A percentile compares a stretch with the other conserved stretches of the same genome.
Conservation (phyloP, 2,329 filamentous ascomycete genomes). For the Diaporthe australafricana region DNA sequence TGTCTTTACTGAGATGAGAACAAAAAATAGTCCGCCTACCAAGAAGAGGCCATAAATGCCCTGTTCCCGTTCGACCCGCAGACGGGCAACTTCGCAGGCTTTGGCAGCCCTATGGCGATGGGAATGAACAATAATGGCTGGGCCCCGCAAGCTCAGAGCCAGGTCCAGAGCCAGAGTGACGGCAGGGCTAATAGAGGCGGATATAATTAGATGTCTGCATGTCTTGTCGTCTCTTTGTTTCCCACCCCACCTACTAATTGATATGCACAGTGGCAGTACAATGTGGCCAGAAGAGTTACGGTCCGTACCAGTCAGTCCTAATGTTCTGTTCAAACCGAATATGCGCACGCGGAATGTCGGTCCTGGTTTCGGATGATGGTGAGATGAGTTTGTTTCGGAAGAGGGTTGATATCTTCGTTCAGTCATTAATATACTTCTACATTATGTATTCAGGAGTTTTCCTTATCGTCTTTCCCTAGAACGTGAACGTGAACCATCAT, state of each 20-base stretch:
- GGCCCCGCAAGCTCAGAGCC: constrained; percentile 13
- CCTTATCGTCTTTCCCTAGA: constrained; percentile 11
- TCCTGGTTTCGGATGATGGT: too few relatives aligned
- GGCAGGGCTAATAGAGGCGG: constrained; percentile 16
- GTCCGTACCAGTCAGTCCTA: neutral
- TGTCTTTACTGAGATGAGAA: neutral
- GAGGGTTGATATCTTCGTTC: constrained; percentile 10
- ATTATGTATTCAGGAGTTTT: constrained; percentile 19
- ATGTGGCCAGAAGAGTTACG: neutral
- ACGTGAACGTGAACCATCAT: neutral
- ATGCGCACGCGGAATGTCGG: too few relatives aligned
- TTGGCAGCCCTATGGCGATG: constrained; percentile 27
- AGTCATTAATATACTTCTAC: constrained; percentile 32
- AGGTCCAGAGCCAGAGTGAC: constrained; percentile 6
- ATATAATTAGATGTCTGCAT: neutral
- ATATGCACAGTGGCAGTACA: neutral
- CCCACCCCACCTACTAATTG: neutral
- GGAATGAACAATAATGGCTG: neutral
- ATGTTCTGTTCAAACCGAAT: too few relatives aligned
- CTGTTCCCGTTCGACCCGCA: constrained; percentile 44
- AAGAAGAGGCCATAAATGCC: constrained; percentile 39
- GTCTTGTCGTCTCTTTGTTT: neutral
- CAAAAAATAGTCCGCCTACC: constrained; percentile 20
- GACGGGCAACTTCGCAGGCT: constrained; percentile 41
- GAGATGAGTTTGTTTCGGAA: neutral